phyloP scores from a whole-genome alignment of 1,139 yeast genomes.

The Meyerozyma carpophila region DNA sequence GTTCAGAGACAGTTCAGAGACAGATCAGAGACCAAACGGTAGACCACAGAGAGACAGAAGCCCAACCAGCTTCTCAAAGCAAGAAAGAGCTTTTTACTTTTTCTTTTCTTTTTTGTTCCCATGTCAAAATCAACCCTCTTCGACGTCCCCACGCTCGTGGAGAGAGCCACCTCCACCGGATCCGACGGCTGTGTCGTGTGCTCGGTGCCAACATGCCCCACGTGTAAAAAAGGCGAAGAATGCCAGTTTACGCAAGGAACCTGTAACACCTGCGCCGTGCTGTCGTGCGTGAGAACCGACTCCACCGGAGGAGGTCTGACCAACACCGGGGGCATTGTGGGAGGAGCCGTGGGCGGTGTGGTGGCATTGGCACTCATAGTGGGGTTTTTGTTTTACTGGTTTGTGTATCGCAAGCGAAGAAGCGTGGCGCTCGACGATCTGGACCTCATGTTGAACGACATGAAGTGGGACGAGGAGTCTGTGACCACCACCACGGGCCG shows the following conservation, averaged over 20 bases:
- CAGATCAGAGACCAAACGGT: too few relatives aligned
- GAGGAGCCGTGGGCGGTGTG: conserved; percentile 52
- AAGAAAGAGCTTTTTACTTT: too few relatives aligned
- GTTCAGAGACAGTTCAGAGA: too few relatives aligned
- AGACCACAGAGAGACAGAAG: too few relatives aligned
- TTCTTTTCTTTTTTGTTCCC: too few relatives aligned
- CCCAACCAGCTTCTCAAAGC: too few relatives aligned
- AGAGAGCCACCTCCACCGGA: conserved; percentile 10
- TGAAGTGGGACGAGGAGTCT: conserved; percentile 2
- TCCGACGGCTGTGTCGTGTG: conserved; percentile 47
- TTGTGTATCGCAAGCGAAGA: conserved; percentile 16
- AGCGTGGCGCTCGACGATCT: conserved; percentile 13
- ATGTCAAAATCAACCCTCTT: too few relatives aligned
- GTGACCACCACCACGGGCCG: conserved; percentile 13
- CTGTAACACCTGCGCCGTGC: conserved; percentile 51
- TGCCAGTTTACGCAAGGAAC: conserved; percentile 51
- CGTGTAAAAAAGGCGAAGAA: conserved; percentile 46
- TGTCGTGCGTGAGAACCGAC: conserved; percentile 39
- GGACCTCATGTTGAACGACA: conserved; percentile 11
- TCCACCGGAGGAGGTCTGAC: conserved; percentile 6
- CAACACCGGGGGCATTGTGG: conserved; percentile 53
- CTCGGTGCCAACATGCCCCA: conserved; percentile 45
- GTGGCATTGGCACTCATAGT: conserved; percentile 30
- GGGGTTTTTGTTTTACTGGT: conserved; percentile 27
- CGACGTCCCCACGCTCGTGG: not conserved